phyloP scores from a whole-genome alignment of 768 basidiomycete species.

The Glaciozyma martinii region DNA sequence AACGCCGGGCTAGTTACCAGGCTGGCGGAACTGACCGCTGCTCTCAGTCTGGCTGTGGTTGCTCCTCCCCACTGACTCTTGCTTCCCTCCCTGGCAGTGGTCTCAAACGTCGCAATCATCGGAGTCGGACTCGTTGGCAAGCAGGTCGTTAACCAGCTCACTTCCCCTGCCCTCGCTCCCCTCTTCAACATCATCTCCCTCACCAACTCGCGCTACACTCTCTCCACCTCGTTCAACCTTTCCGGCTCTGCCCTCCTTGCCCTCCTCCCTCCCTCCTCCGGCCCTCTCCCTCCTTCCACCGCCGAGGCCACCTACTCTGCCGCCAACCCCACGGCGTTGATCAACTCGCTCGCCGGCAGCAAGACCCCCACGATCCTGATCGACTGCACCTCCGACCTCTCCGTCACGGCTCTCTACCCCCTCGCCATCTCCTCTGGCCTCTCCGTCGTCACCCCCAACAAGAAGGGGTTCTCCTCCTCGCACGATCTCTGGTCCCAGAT shows the following conservation, averaged over 20 bases:
- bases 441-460: constrained; percentile 90
- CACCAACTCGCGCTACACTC: constrained; percentile 42
- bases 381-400: constrained; percentile 84
- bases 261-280: constrained; percentile 35
- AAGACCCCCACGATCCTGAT: constrained; percentile 60
- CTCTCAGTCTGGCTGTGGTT: too few relatives aligned
- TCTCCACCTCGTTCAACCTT: constrained; percentile 35
- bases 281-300: constrained; percentile 31
- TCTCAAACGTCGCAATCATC: constrained; percentile 59
- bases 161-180: constrained; percentile 49
- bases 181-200: constrained; percentile 41
- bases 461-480: constrained; percentile 82
- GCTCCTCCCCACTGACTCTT: too few relatives aligned
- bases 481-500: constrained; percentile 62
- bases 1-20: too few relatives aligned
- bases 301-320: constrained; percentile 28
- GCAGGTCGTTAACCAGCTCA: constrained; percentile 73
- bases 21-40: too few relatives aligned
- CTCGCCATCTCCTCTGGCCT: constrained; percentile 66
- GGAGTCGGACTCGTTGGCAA: constrained; percentile 89
- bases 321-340: constrained; percentile 25
- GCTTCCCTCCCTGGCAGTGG: not conserved
- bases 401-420: constrained; percentile 73
- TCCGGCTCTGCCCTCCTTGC: constrained; percentile 26
- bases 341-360: constrained; percentile 26